Conservation (phyloP, 2,329 filamentous ascomycete genomes). For the Grosmannia huntii region DNA sequence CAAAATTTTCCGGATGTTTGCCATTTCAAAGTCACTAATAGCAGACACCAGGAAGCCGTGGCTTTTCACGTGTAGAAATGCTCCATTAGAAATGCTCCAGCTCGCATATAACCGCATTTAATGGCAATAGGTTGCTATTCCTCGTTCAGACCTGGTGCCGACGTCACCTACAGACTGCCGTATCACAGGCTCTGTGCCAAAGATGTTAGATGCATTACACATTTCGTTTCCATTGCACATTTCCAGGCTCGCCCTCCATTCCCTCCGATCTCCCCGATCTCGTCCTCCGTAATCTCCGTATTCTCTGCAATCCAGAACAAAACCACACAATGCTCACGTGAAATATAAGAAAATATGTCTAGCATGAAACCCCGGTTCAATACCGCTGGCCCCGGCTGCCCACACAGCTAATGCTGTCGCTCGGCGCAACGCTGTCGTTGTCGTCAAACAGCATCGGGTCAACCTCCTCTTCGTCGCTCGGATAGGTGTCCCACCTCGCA, state of each 20-base stretch:
- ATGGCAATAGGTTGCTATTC: too few relatives aligned
- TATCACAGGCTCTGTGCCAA: background rate
- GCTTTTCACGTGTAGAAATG: too few relatives aligned
- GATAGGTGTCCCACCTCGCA: background rate
- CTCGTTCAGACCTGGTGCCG: background rate
- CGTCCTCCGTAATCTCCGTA: background rate
- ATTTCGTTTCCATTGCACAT: background rate
- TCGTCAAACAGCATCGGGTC: conserved; percentile 22
- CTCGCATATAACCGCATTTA: too few relatives aligned
- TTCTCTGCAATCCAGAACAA: background rate
- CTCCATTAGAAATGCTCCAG: too few relatives aligned
- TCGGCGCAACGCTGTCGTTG: conserved; percentile 40
- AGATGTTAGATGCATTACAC: background rate
- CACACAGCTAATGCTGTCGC: conserved; percentile 51
- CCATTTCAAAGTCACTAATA: background rate
- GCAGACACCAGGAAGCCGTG: background rate
- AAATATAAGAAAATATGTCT: background rate
- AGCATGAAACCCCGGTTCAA: conserved; percentile 3
- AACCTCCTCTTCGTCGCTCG: conserved; percentile 3
- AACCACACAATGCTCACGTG: background rate
- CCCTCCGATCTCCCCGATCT: background rate
- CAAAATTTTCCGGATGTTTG: background rate
- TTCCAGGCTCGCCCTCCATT: too few relatives aligned
- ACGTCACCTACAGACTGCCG: conserved; percentile 8
- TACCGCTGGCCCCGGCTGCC: conserved; percentile 26